Conservation (phyloP, 306 rosid species). For the Neltuma alba region DNA sequence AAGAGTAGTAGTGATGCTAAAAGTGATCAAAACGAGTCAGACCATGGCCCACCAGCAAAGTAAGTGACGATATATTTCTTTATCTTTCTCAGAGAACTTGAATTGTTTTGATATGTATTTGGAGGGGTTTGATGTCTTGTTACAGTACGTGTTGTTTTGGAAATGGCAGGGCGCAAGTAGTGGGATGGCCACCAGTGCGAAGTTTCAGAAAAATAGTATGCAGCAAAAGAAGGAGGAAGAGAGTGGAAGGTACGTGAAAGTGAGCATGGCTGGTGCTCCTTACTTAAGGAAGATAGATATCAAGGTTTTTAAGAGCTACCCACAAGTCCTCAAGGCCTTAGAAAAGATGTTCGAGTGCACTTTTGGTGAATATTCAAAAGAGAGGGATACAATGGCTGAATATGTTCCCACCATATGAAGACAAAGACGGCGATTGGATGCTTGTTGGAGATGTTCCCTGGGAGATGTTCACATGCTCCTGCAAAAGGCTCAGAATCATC, state of each 20-base stretch:
- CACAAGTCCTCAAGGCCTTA: slow-evolving; percentile 71
- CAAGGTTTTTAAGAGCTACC: slow-evolving; percentile 62
- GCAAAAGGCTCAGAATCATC: slow-evolving; percentile 69
- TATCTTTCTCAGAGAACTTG: neutral
- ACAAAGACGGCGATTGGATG: slow-evolving; percentile 96
- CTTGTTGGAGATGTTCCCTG: slow-evolving; percentile 96
- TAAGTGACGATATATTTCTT: slow-evolving; percentile 33
- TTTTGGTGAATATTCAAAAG: slow-evolving; percentile 70
- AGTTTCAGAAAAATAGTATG: slow-evolving; percentile 63
- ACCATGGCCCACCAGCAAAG: slow-evolving; percentile 56
- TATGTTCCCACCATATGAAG: slow-evolving; percentile 82
- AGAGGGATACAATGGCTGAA: slow-evolving; percentile 72
- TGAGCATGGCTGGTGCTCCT: slow-evolving; percentile 91
- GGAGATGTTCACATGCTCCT: slow-evolving; percentile 73
- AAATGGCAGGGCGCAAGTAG: slow-evolving; percentile 69
- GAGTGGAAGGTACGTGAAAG: slow-evolving; percentile 67
- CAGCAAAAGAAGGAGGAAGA: slow-evolving; percentile 45
- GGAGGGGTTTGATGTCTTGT: neutral
- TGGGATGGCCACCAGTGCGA: slow-evolving; percentile 96
- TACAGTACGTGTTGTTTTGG: neutral
- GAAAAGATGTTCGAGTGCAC: slow-evolving; percentile 71
- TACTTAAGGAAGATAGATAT: slow-evolving; percentile 85
- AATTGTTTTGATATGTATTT: neutral
- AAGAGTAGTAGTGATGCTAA: slow-evolving; percentile 17
- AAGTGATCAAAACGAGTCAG: slow-evolving; percentile 20